Evolutionary conservation across 1,284 basidiomycete genomes (phyloP), one percentile per base, ranked within the genome.

Genomic region (Puccinia triticina): DNA sequence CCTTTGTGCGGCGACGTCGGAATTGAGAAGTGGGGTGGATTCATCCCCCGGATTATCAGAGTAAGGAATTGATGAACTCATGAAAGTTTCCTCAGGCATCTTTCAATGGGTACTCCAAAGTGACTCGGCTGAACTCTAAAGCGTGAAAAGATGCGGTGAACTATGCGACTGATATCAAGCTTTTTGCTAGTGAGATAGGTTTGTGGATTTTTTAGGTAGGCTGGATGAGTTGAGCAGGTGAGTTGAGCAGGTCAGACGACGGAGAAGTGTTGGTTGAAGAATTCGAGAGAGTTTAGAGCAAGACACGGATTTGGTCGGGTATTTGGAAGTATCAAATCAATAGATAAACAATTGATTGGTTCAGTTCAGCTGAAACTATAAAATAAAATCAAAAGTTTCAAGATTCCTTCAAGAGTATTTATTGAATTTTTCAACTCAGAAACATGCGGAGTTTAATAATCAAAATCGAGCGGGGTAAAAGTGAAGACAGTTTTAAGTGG

Each of bases 21-120:
- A 50, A 37, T 46, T 48, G 34, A 77, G 50, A 43, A 77, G 59
- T 32, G 72, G 72, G 40, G 72, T 74, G 29, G 72, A 74, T 55
- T 74, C 72, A 40, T 74, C 72, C 14, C 32, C n/a, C 23, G 48
- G 53, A 37, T 57, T 53, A 26, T n/a, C 72, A 21, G 50, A 57
- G 50, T 34, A 57, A 23, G 37, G 21, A n/a, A 40, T 40, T 40
- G 64, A 40, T 40, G 64, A 66, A 40, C 64, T 66, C 64, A 66
- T 66, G 5, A 8, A 21, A 23, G 34, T 18, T 66, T 34, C 29
- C 14, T 34, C 8, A 10, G 34, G 14, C 18, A 18, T 50, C 48
- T 16, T 14, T 14, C 48, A 50, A 21, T 50, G 18, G 32, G 59
- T 32, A 29, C 34, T 61, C 29, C 29, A 61, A 61, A 34, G 11